Percentiles rank a stretch among this genome's conserved stretches.
Evolutionary conservation across 2,329 filamentous ascomycete genomes (phyloP).

Genomic region (Rhytidhysteron rufulum): DNA sequence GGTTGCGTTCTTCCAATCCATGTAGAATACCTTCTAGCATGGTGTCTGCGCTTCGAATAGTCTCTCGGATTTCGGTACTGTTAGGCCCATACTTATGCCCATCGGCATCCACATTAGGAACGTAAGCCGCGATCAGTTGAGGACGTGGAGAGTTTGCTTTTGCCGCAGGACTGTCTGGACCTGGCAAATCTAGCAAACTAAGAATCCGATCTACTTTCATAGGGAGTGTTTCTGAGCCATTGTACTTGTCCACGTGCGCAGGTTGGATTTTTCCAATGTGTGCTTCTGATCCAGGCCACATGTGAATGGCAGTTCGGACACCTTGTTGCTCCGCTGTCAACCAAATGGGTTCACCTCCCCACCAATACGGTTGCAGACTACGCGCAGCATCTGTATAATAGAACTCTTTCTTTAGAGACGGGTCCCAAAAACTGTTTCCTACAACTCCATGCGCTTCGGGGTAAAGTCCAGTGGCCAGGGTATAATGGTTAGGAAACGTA

Average conservation of each 20-base stretch:
- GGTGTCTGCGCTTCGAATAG: slow-evolving; percentile 73
- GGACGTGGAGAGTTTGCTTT: slow-evolving; percentile 59
- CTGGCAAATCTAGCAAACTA: slow-evolving; percentile 79
- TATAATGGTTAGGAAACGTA: slow-evolving; percentile 94
- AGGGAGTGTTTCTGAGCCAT: slow-evolving; percentile 68
- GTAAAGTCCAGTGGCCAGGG: slow-evolving; percentile 84
- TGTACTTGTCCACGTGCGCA: slow-evolving; percentile 78
- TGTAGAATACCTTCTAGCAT: slow-evolving; percentile 76
- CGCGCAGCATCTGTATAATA: slow-evolving; percentile 74
- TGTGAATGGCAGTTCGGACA: slow-evolving; percentile 79
- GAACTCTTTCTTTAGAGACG: slow-evolving; percentile 71
- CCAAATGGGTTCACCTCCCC: slow-evolving; percentile 93
- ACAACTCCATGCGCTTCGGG: slow-evolving; percentile 92
- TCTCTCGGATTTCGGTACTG: slow-evolving; percentile 80
- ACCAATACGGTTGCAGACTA: slow-evolving; percentile 87
- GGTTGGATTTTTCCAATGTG: slow-evolving; percentile 73
- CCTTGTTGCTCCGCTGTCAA: slow-evolving; percentile 82
- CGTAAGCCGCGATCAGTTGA: slow-evolving; percentile 90
- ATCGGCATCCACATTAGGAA: slow-evolving; percentile 84
- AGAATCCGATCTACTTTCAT: slow-evolving; percentile 78
- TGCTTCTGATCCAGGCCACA: slow-evolving; percentile 98
- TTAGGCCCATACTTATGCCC: slow-evolving; percentile 91
- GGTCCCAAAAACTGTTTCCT: slow-evolving; percentile 93
- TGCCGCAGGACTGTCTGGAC: slow-evolving; percentile 56
- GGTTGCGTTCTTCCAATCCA: slow-evolving; percentile 74